Percentiles rank a stretch among this genome's conserved stretches.
Evolutionary conservation across 768 basidiomycete genomes (phyloP).

Genomic region (Pleurotus cornucopiae): DNA sequence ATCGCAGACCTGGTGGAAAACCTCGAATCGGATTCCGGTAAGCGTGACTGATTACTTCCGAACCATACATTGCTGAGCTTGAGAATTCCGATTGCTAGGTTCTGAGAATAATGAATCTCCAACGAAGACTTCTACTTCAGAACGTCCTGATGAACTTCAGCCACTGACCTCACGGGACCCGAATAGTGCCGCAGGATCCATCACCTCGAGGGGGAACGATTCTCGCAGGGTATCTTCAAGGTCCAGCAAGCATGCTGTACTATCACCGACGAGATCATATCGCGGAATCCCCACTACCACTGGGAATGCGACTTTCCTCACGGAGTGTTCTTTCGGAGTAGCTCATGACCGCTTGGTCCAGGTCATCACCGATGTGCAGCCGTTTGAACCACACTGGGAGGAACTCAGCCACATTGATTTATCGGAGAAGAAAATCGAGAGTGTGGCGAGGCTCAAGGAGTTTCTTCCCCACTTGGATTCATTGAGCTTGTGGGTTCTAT

Average conservation of each 20-base stretch:
- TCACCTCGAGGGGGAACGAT: constrained; percentile 17
- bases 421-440: constrained; percentile 67
- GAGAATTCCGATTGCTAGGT: constrained; percentile 19
- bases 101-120: constrained; percentile 49
- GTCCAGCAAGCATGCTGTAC: constrained; percentile 27
- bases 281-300: constrained; percentile 27
- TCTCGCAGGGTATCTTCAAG: constrained; percentile 41
- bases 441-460: constrained; percentile 81
- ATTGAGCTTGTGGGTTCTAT: constrained; percentile 63
- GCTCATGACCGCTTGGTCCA: constrained; percentile 89
- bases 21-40: constrained; percentile 63
- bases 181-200: constrained; percentile 18
- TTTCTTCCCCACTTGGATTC: constrained; percentile 80
- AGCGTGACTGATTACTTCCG: constrained; percentile 18
- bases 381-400: constrained; percentile 96
- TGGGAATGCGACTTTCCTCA: constrained; percentile 61
- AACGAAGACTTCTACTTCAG: constrained; percentile 46
- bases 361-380: constrained; percentile 91
- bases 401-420: constrained; percentile 71
- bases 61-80: constrained; percentile 6
- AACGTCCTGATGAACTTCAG: constrained; percentile 44
- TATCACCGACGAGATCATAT: constrained; percentile 26
- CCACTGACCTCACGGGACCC: constrained; percentile 40
- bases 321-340: constrained; percentile 94
- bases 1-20: constrained; percentile 79